phyloP scores from a whole-genome alignment of 495 filamentous ascomycete species.

The Neurospora cerealis region DNA sequence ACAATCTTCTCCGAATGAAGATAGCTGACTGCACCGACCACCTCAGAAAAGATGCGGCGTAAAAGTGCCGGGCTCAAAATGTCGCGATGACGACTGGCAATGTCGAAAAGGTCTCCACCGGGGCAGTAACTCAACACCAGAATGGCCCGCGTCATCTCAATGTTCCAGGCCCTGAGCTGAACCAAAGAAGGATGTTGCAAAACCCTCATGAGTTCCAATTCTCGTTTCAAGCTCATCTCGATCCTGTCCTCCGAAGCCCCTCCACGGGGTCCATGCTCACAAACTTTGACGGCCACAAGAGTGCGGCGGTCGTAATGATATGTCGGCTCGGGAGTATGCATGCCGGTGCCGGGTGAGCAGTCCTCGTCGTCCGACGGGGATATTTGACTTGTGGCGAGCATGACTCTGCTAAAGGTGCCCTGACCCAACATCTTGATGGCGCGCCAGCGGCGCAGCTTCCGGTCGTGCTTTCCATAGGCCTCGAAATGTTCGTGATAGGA shows the following conservation, averaged over 20 bases:
- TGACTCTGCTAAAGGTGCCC: conserved; percentile 90
- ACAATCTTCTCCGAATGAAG: conserved; percentile 80
- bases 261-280: conserved; percentile 86
- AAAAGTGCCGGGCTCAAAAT: conserved; percentile 59
- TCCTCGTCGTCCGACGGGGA: conserved; percentile 34
- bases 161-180: conserved; percentile 78
- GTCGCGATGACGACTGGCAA: conserved; percentile 59
- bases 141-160: conserved; percentile 68
- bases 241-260: conserved; percentile 81
- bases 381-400: conserved; percentile 61
- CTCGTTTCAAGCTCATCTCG: conserved; percentile 84
- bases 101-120: conserved; percentile 89
- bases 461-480: conserved; percentile 46
- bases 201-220: conserved; percentile 82
- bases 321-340: conserved; percentile 9
- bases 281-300: conserved; percentile 90
- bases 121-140: conserved; percentile 86
- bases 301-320: conserved; percentile 31
- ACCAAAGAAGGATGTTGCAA: conserved; percentile 84
- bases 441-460: conserved; percentile 56
- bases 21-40: conserved; percentile 77
- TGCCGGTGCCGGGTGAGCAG: conserved; percentile 9
- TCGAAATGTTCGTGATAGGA: conserved; percentile 49
- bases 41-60: conserved; percentile 79
- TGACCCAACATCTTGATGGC: conserved; percentile 75